Conservation (phyloP, 176 grass and related monocot species). For the Paspalum vaginatum region DNA sequence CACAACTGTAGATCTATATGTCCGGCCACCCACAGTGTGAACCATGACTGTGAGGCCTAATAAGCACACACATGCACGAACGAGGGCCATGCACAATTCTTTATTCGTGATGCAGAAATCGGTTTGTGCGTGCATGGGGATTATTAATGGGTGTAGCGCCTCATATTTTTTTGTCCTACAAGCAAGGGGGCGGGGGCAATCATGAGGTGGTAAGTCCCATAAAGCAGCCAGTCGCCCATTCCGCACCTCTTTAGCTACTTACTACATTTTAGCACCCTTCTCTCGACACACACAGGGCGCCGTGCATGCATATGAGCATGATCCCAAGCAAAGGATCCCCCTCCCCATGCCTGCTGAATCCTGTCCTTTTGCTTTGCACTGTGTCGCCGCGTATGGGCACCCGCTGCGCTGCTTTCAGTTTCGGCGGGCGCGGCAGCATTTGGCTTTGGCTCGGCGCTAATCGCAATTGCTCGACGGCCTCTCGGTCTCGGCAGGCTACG, state of each 20-base stretch:
- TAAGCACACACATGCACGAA: background rate
- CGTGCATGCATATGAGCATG: background rate
- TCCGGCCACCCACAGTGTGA: background rate
- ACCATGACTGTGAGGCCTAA: conserved; percentile 36
- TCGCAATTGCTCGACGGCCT: too few species aligned
- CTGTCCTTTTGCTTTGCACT: conserved; percentile 47
- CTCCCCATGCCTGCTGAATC: conserved; percentile 18
- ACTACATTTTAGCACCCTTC: conserved; percentile 16
- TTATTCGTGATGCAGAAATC: too few species aligned
- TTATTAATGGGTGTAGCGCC: too few species aligned
- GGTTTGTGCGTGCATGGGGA: too few species aligned
- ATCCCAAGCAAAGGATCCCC: conserved; percentile 24
- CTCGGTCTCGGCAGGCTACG: too few species aligned
- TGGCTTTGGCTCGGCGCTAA: too few species aligned
- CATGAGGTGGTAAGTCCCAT: conserved; percentile 65
- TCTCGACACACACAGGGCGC: background rate
- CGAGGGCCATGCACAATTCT: background rate
- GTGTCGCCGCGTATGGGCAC: too few species aligned
- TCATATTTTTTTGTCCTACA: conserved; percentile 24
- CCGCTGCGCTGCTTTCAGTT: too few species aligned
- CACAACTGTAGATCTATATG: conserved; percentile 31
- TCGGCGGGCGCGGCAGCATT: too few species aligned
- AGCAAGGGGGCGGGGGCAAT: conserved; percentile 41
- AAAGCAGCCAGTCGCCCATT: conserved; percentile 21
- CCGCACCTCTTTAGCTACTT: background rate